These are phyloP conservation scores for Cystofilobasidium bisporidii DNA, from an alignment of 768 basidiomycete species.

Conservation along the genomic window DNA sequence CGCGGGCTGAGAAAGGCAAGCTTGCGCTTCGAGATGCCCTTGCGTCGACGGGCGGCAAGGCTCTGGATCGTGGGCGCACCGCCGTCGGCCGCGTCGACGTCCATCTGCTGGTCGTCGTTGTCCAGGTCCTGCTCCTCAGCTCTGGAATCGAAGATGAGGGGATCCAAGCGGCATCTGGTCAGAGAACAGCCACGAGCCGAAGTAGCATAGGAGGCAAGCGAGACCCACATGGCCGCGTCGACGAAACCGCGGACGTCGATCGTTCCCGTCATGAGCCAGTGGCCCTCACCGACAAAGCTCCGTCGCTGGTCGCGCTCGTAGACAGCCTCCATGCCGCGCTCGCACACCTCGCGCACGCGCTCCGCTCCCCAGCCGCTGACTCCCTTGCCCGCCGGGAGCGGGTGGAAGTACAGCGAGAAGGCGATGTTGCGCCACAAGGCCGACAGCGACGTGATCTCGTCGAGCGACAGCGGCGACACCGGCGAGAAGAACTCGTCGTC, in stretches of 20 bases:
- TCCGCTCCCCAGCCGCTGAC: constrained; percentile 52
- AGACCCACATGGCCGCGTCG: constrained; percentile 68
- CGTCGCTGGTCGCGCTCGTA: constrained; percentile 75
- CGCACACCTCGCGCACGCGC: constrained; percentile 58
- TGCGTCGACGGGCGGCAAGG: constrained; percentile 25
- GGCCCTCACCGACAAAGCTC: constrained; percentile 68
- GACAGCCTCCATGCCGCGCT: constrained; percentile 65
- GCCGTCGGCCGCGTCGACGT: constrained; percentile 31
- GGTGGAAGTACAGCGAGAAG: constrained; percentile 64
- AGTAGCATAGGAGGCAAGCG: not conserved
- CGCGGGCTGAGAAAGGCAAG: constrained; percentile 69
- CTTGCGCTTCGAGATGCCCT: constrained; percentile 54
- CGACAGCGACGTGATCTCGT: constrained; percentile 68
- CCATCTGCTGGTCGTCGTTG: constrained; percentile 2
- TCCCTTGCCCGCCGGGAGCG: constrained; percentile 46
- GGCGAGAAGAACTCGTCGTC: constrained; percentile 89
- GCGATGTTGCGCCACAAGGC: constrained; percentile 73
- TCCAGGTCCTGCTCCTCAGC: constrained; percentile 49
- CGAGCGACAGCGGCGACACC: constrained; percentile 66
- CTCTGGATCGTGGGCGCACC: constrained; percentile 20
- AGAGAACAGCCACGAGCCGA: too few species aligned
- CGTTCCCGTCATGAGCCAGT: constrained; percentile 63
- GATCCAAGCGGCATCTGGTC: not conserved
- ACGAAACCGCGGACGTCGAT: constrained; percentile 64
- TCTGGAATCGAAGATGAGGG: constrained; percentile 38